Evolutionary conservation across 192 early-diverging fungal genomes (phyloP).

Genomic region (Chytriomyces sp.): DNA sequence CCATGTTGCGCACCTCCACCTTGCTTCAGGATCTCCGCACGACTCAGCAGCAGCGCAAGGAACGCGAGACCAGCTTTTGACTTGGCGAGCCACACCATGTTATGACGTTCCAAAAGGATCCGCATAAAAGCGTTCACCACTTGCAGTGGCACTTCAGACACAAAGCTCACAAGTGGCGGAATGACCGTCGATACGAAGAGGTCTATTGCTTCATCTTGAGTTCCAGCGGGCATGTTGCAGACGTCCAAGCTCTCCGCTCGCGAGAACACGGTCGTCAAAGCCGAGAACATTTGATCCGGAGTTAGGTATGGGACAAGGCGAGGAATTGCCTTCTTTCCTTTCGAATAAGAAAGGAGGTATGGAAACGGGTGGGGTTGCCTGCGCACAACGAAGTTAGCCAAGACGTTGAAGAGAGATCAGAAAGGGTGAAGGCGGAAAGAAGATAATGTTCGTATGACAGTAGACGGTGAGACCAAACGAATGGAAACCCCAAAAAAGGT

Average conservation of each 20-base stretch:
- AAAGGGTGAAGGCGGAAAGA: not conserved
- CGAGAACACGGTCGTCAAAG: conserved; percentile 64
- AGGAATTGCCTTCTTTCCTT: conserved; percentile 88
- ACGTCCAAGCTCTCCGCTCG: conserved; percentile 56
- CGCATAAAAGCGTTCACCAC: conserved; percentile 80
- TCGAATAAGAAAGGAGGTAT: conserved; percentile 77
- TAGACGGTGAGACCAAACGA: too few relatives aligned
- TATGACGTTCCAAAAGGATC: conserved; percentile 87
- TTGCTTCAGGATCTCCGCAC: conserved; percentile 89
- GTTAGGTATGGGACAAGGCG: conserved; percentile 77
- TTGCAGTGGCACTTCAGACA: conserved; percentile 81
- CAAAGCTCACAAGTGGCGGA: conserved; percentile 77
- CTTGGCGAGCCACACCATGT: conserved; percentile 81
- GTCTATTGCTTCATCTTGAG: conserved; percentile 53
- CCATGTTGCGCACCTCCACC: conserved; percentile 44
- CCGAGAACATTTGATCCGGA: conserved; percentile 74
- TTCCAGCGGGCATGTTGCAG: conserved; percentile 49
- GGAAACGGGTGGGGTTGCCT: conserved; percentile 80
- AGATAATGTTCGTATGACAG: not conserved
- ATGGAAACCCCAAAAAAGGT: too few relatives aligned
- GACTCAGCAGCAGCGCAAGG: conserved; percentile 85
- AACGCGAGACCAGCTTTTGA: conserved; percentile 83
- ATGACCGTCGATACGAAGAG: conserved; percentile 88
- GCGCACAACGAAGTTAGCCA: conserved; percentile 6
- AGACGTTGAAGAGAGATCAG: not conserved